Evolutionary conservation across 371 early-diverging fungal genomes (phyloP), one percentile per base, ranked within the genome.

Genomic region (Zopfochytrium polystomum): DNA sequence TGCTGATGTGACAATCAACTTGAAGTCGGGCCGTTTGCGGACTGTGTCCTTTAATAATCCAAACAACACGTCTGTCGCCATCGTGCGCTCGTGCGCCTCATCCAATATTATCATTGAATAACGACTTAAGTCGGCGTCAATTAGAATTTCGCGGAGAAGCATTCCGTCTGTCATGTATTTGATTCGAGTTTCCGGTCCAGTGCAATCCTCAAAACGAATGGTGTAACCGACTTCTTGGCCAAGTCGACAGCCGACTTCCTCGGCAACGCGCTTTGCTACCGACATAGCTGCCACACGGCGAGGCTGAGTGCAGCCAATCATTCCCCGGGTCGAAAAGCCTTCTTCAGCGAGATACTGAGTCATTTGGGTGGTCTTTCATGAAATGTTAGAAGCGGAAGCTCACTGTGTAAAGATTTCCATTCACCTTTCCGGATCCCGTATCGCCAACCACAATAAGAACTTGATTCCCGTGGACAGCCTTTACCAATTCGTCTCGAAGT

Each of bases 101-200:
- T 99, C 99, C 31, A 99, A 80, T 67, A 96, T 88, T 48, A 99
- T 85, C 31, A 98, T 88, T 27, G 94, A 89, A 75, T 99, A 99
- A 52, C 86, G 84, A 18, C 74, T 73, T 74, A 97, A 81, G 32
- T 79, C 77, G 0, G 90, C 83, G 65, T 98, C 97, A 42, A 95
- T 80, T 52, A 99, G 81, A 68, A 90, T 87, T 79, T 99, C 99
- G 68, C 97, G 85, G 32, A 98, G 78, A 55, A 99, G 83, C 90
- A 99, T 93, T 80, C 99, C 99, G 62, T 99, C 99, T 6, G 99
- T 99, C 92, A 99, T 90, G 80, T 97, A 97, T 76, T 98, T 98
- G 74, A 99, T 96, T 58, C 81, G 82, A 9, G 95, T 95, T 67
- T 89, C 90, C 2, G 93, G 89, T 54, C 92, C 85, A 9, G 95